Conservation (phyloP, 495 filamentous ascomycete species). For the Monascus purpureus region DNA sequence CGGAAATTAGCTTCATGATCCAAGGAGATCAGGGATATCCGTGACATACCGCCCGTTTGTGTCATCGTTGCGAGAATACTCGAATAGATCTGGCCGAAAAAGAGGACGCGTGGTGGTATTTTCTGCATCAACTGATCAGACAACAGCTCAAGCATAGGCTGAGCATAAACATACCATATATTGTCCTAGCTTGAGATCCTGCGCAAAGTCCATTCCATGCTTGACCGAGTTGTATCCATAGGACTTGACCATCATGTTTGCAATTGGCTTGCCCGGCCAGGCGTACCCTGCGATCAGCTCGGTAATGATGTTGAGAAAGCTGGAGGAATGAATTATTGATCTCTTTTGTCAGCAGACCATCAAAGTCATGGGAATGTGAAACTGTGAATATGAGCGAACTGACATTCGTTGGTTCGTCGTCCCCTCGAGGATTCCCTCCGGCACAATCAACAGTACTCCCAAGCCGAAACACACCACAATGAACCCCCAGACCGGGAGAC, state of each 20-base stretch:
- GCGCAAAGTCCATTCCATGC: constrained; percentile 34
- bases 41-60: constrained; percentile 9
- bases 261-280: constrained; percentile 68
- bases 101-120: constrained; percentile 35
- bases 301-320: constrained; percentile 56
- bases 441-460: constrained; percentile 59
- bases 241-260: constrained; percentile 77
- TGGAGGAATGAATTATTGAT: no score
- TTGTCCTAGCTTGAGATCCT: constrained; percentile 37
- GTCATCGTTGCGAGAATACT: constrained; percentile 29
- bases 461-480: constrained; percentile 48
- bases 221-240: constrained; percentile 47
- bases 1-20: no score
- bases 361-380: no score
- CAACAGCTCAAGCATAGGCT: background rate
- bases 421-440: constrained; percentile 73
- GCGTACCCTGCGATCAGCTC: constrained; percentile 65
- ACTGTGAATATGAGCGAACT: background rate
- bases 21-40: background rate
- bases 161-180: constrained; percentile 23
- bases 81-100: constrained; percentile 35
- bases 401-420: constrained; percentile 46
- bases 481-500: constrained; percentile 70
- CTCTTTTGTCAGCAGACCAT: no score
- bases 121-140: constrained; percentile 14